A percentile compares a stretch with the other conserved stretches of the same genome.
phyloP scores from a whole-genome alignment of 2,329 filamentous ascomycete genomes.

The Zasmidium citrigriseum region DNA sequence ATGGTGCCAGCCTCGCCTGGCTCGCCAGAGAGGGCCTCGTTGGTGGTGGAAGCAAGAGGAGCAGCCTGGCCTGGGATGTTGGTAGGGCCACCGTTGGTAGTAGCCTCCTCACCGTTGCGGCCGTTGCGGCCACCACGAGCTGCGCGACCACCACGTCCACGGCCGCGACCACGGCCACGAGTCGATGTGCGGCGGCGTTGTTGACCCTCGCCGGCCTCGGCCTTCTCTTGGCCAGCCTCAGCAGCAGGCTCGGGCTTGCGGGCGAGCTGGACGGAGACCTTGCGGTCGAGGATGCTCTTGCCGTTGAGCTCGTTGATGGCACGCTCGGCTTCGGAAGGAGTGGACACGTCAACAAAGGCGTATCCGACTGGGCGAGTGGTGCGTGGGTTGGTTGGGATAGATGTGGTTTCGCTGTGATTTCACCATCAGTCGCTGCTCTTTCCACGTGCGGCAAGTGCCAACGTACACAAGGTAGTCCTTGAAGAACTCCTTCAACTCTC shows the following conservation, averaged over 20 bases:
- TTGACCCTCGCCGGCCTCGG: slow-evolving; percentile 73
- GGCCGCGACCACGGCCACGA: slow-evolving; percentile 58
- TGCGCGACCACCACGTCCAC: slow-evolving; percentile 62
- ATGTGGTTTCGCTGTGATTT: slow-evolving; percentile 82
- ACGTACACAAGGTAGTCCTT: slow-evolving; percentile 99
- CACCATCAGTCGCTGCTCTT: slow-evolving; percentile 25
- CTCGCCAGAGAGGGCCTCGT: slow-evolving; percentile 57
- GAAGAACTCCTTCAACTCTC: slow-evolving; percentile 99
- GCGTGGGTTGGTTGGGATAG: slow-evolving; percentile 98
- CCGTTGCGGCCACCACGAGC: slow-evolving; percentile 66
- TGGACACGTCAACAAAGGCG: slow-evolving; percentile 97
- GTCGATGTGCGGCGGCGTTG: slow-evolving; percentile 57
- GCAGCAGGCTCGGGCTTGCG: slow-evolving; percentile 90
- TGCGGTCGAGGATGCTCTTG: slow-evolving; percentile 96
- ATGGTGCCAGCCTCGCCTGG: slow-evolving; percentile 49
- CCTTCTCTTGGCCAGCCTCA: slow-evolving; percentile 69
- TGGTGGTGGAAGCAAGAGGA: slow-evolving; percentile 54
- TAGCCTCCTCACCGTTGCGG: slow-evolving; percentile 47
- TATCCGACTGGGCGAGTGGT: slow-evolving; percentile 98
- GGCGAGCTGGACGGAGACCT: slow-evolving; percentile 97
- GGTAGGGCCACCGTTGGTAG: slow-evolving; percentile 49
- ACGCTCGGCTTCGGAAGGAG: slow-evolving; percentile 89
- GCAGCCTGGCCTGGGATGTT: slow-evolving; percentile 54
- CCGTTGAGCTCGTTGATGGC: slow-evolving; percentile 94
- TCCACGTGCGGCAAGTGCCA: slow-evolving; percentile 14